Base-by-base conservation (phyloP, 176 grass and related monocot genomes). In the Eleusine coracana region DNA sequence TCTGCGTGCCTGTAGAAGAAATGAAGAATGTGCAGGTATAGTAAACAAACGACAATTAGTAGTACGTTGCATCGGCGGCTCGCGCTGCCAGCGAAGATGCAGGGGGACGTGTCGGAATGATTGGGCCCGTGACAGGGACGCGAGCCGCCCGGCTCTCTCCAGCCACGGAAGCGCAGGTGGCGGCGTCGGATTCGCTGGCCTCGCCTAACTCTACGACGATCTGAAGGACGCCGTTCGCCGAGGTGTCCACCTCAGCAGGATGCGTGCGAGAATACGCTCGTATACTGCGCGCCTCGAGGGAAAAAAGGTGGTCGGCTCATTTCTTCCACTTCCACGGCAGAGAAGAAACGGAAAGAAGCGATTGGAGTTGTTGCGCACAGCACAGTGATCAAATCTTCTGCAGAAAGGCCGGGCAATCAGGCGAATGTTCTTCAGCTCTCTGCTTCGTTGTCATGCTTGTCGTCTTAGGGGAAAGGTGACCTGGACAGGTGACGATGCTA, bases 141-240 rank as follows among this genome's bases (percentile, higher is more conserved):
- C 12, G 48, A 46, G 84, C 84, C 80, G 80, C 75, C 88, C 80
- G 62, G 74, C 28, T 70, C 42, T 63, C 52, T 17, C 3, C 69
- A 80, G 74, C 88, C 88, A 87, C 80, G 73, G 3, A 54, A 70
- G 11, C 14, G 68, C 60, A 87, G 75, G 80, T 90, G 84, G 84
- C 84, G 6, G 29, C 68, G 61, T 62, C 61, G 31, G 66, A 86
- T 74, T 83, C 68, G 68, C 40, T 40, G 84, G 61, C 42, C 7
- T 34, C 42, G 31, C 3, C 73, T 7, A 15, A 7, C 11, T 42
- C 15, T 11, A 12, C 2, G n/a, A 25, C 20, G 29, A 82, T 51
- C 73, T 4, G 2, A 42, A 61, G 68, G 88, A 40, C 49, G 16
- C 2, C 29, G 16, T 68, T 62, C 11, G 21, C 50, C 50, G 84